Percentiles rank a stretch among this genome's conserved stretches.
phyloP scores from a whole-genome alignment of 2,329 filamentous ascomycete genomes.

The Alternaria ventricosa region DNA sequence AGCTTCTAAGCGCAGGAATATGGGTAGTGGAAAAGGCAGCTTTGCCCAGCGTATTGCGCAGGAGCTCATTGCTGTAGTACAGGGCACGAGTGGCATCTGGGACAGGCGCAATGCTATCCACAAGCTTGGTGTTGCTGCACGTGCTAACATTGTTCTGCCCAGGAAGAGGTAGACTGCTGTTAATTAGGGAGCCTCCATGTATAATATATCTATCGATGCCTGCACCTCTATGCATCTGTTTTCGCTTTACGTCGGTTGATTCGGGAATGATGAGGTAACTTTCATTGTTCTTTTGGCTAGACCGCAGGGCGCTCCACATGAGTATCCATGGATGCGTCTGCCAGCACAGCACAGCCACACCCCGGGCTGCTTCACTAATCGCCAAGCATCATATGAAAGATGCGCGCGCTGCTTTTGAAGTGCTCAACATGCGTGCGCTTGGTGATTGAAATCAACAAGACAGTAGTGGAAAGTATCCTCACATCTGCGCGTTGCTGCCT shows the following conservation, averaged over 20 bases:
- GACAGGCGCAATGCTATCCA: slow-evolving; percentile 79
- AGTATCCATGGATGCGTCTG: neutral
- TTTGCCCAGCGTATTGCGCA: slow-evolving; percentile 82
- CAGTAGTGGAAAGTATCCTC: neutral
- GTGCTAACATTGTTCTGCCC: slow-evolving; percentile 69
- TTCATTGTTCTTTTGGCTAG: neutral
- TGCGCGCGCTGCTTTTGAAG: neutral
- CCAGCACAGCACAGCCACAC: slow-evolving; percentile 26
- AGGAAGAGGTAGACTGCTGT: slow-evolving; percentile 33
- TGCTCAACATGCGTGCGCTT: neutral
- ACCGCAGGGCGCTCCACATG: slow-evolving; percentile 18
- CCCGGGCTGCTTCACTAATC: slow-evolving; percentile 11
- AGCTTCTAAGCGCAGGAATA: slow-evolving; percentile 78
- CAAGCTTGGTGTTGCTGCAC: slow-evolving; percentile 77
- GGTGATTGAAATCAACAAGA: no score
- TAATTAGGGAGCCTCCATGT: neutral
- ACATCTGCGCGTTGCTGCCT: neutral
- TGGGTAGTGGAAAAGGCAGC: slow-evolving; percentile 72
- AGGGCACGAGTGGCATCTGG: slow-evolving; percentile 85
- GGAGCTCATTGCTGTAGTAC: slow-evolving; percentile 85
- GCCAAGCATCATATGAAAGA: neutral
- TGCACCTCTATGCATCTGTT: neutral
- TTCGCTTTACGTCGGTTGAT: neutral
- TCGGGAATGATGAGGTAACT: slow-evolving; percentile 3
- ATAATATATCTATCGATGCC: neutral